These are phyloP conservation scores for Coleophoma crateriformis DNA, from an alignment of 2,329 filamentous ascomycete genomes.

Conservation along the genomic window DNA sequence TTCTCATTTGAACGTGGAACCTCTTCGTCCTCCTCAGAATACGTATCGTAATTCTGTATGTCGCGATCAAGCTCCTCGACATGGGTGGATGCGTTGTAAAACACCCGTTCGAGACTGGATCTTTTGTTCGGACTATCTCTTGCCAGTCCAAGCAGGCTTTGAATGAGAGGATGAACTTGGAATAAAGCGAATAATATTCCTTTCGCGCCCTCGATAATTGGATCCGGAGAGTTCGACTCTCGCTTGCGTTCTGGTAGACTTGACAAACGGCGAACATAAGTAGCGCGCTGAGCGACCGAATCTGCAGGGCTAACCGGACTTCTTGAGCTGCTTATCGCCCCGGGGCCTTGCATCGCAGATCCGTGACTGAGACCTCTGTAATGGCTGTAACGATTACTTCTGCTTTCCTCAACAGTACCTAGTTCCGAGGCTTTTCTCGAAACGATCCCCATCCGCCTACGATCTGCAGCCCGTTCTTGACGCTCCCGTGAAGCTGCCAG, in stretches of 20 bases:
- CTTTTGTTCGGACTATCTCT: constrained; percentile 55
- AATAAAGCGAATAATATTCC: constrained; percentile 63
- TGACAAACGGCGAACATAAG: constrained; percentile 59
- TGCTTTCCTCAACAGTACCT: constrained; percentile 56
- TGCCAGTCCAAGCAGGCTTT: constrained; percentile 57
- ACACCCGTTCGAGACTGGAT: constrained; percentile 60
- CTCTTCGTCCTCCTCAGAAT: constrained; percentile 42
- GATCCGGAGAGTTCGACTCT: constrained; percentile 55
- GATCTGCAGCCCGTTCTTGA: constrained; percentile 44
- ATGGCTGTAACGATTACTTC: constrained; percentile 59
- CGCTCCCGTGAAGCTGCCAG: constrained; percentile 38
- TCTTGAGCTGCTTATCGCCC: constrained; percentile 18
- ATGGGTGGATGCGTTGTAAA: constrained; percentile 63
- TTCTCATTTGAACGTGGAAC: constrained; percentile 53
- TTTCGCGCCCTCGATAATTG: constrained; percentile 59
- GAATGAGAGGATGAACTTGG: constrained; percentile 63
- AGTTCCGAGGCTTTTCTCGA: constrained; percentile 55
- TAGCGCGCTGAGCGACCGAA: constrained; percentile 46
- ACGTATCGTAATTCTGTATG: constrained; percentile 54
- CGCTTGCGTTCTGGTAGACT: constrained; percentile 56
- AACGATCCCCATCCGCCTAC: constrained; percentile 60
- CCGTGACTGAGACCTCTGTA: constrained; percentile 62
- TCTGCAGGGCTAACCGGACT: constrained; percentile 59
- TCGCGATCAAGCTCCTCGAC: constrained; percentile 61
- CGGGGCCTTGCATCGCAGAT: constrained; percentile 56